phyloP scores from a whole-genome alignment of 2,329 filamentous ascomycete species.

The Penicillium sp. region DNA sequence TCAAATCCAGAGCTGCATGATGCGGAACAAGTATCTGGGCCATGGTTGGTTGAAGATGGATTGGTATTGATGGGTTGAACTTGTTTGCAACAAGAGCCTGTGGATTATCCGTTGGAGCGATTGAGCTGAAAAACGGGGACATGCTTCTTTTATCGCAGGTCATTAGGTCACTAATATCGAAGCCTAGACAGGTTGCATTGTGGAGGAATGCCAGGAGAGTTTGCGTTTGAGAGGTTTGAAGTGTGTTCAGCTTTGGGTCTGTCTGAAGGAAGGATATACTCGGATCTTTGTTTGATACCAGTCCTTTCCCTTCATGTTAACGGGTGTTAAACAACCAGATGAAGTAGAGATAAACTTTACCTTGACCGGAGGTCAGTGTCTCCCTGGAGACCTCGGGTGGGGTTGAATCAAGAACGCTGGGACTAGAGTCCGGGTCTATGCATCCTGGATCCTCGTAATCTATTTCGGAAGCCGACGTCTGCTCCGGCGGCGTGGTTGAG shows the following conservation, averaged over 20 bases:
- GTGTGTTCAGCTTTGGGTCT: constrained; percentile 8
- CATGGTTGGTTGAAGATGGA: constrained; percentile 38
- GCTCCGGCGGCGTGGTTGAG: background rate
- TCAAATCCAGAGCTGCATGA: constrained; percentile 38
- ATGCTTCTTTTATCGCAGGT: constrained; percentile 21
- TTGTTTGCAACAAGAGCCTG: constrained; percentile 23
- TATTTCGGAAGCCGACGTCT: background rate
- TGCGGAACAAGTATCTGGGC: constrained; percentile 42
- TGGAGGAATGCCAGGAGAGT: constrained; percentile 9
- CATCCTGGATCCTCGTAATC: background rate
- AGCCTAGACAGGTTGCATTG: constrained; percentile 19
- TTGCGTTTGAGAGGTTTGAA: constrained; percentile 5
- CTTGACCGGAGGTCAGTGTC: background rate
- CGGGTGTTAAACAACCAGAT: background rate
- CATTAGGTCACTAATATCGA: constrained; percentile 23
- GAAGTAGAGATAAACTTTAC: background rate
- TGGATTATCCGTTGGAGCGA: constrained; percentile 14
- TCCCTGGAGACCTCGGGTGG: background rate
- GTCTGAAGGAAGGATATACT: background rate
- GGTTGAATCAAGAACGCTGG: background rate
- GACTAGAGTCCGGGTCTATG: background rate
- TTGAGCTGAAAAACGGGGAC: constrained; percentile 37
- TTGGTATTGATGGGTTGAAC: constrained; percentile 25
- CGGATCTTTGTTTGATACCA: background rate
- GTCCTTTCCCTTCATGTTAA: background rate